Evolutionary conservation across 2,329 filamentous ascomycete species (phyloP), one percentile per base, ranked within the genome.

Genomic region (Trichophyton verrucosum): DNA sequence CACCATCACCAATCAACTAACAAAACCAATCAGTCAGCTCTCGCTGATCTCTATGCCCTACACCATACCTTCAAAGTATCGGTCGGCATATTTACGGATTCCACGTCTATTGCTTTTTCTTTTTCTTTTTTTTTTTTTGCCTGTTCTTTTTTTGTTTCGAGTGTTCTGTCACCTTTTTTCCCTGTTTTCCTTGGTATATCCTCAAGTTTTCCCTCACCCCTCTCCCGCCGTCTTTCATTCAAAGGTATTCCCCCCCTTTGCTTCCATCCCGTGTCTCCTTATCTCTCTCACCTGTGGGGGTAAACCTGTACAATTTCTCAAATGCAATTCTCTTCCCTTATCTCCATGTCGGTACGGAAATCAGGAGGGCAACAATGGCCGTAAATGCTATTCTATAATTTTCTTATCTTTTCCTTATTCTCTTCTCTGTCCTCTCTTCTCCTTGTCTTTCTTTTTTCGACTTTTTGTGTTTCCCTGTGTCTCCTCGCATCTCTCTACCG

Each of bases 341-440:
- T 15, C 44, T 53, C 30, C 24, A 40, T 47, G 59, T 40, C 47
- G 59, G 59, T 30, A 30, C 17, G 46, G 47, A 55, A 56, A 56
- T 42, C 17, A 51, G 57, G 40, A 51, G 47, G 57, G 38, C 30
- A 56, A 56, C 56, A 22, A 57, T 61, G 57, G 51, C 46, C 38
- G 59, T 58, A 40, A 46, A 57, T 51, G 53, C 51, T 49, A 46
- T 65, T 65, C 61, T 64, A 61, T 64, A 61, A 63, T 66, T 67
- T 64, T 66, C 64, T 66, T 67, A 63, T 66, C 65, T 66, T 67
- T 64, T 59, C 66, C 61, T 62, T 17, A 3, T 65, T 64, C 53
- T 36, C 40, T 24, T 59, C 47, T 53, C 57, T 47, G 57, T 46
- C 59, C 47, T 62, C 46, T 20, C 62, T 53, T 38, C 59, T 20